Evolutionary conservation across 2,329 filamentous ascomycete species (phyloP), one percentile per base, ranked within the genome.

Genomic region (Sporothrix humicola): DNA sequence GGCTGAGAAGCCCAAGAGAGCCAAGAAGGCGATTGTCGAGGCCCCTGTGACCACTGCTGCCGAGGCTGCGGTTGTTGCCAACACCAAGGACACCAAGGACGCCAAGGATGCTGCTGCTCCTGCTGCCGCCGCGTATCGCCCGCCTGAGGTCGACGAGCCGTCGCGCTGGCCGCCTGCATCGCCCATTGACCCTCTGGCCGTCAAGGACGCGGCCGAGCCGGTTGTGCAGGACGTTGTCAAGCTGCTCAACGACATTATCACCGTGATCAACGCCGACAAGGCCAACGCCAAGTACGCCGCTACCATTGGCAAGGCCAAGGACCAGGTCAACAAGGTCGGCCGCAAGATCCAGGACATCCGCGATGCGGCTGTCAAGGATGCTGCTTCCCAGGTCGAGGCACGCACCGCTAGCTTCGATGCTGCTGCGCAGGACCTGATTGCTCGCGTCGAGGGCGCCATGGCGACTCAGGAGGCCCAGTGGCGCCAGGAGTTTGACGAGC

Each of bases 191-290:
- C 90, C 94, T 75, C 85, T 98, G 74, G 88, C 88, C 69, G 88
- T 97, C 31, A 87, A 89, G 72, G 89, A 94, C 78, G 93, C 92
- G 71, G 89, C 91, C 74, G 95, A 98, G 81, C 93, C 93, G 42
- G 88, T 97, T 50, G 93, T 98, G 26, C 94, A 98, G 82, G 94
- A 98, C 79, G 87, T 99, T 6, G 94, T 97, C 74, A 95, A 93
- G 84, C 95, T 97, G 84, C 88, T 99, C 78, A 99, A 99, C 84
- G 94, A 97, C 82, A 92, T 99, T 78, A 97, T 99, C 80, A 91
- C 93, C 9, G 93, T 97, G 65, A 91, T 98, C 81, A 97, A 98
- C 82, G 92, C 93, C 73, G 95, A 97, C 81, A 89, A 91, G 75
- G 89, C 93, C 73, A 89, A 91, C 76, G 87, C 87, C 77, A 94